phyloP scores from a whole-genome alignment of 176 grass and related monocot species.

The Aegilops longissima region DNA sequence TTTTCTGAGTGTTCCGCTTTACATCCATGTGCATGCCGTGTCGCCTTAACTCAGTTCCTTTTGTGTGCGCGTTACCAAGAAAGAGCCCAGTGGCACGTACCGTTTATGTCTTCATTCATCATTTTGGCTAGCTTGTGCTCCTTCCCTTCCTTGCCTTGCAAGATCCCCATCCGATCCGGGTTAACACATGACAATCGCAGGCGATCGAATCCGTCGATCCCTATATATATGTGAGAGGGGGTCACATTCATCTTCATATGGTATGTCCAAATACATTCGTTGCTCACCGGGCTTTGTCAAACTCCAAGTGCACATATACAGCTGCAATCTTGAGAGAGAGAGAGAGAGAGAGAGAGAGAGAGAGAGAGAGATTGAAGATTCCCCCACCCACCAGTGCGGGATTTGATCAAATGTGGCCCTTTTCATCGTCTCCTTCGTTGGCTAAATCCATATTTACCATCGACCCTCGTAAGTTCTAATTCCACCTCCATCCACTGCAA shows the following conservation, averaged over 20 bases:
- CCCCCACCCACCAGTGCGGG: too few species aligned
- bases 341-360: too few species aligned
- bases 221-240: neutral
- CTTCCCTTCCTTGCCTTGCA: constrained; percentile 4
- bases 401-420: constrained; percentile 4
- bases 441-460: constrained; percentile 28
- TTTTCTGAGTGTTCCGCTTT: neutral
- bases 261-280: neutral
- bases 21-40: neutral
- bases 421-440: neutral
- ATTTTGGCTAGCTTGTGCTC: neutral
- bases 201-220: too few species aligned
- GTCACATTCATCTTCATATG: neutral
- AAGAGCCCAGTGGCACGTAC: neutral
- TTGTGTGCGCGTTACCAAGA: neutral
- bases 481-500: neutral
- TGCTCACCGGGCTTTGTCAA: neutral
- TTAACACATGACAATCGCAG: neutral
- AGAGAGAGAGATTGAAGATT: too few species aligned
- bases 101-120: neutral
- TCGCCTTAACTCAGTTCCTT: neutral
- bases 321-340: neutral
- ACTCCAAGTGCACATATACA: neutral
- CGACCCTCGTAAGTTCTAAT: constrained; percentile 28
- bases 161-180: neutral